phyloP scores from a whole-genome alignment of 371 early-diverging fungal species.

The Mortierella polycephala region DNA sequence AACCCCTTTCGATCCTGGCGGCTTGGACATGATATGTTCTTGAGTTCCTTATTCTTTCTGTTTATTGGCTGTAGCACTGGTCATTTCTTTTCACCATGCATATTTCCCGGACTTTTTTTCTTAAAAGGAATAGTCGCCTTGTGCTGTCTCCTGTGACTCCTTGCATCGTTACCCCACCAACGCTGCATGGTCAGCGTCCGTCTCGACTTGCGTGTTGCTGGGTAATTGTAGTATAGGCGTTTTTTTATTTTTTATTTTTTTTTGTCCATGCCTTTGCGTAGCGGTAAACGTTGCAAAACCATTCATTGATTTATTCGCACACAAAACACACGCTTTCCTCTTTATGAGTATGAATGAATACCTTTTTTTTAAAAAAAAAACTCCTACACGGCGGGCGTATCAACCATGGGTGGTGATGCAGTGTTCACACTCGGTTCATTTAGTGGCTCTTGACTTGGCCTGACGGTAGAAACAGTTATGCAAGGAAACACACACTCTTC shows the following conservation, averaged over 20 bases:
- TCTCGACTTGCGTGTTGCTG: background rate
- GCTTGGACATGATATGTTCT: background rate
- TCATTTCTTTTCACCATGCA: conserved; percentile 5
- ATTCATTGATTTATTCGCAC: no score
- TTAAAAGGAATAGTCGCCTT: background rate
- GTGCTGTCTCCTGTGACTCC: conserved; percentile 7
- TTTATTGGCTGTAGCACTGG: background rate
- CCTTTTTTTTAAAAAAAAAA: no score
- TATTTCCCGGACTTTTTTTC: background rate
- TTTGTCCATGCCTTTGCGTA: background rate
- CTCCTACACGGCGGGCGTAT: no score
- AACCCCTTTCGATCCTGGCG: no score
- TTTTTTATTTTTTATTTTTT: background rate
- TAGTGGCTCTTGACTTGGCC: no score
- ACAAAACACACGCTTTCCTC: no score
- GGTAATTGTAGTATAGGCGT: background rate
- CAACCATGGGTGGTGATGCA: no score
- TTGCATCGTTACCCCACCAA: conserved; percentile 1
- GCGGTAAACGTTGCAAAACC: no score
- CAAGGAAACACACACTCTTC: no score
- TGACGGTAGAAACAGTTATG: no score
- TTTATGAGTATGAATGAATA: no score
- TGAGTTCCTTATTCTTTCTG: background rate
- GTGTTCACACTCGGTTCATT: no score
- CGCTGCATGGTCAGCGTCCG: background rate